Percentiles rank a stretch among this genome's conserved stretches.
Conservation (phyloP, 1,284 basidiomycete species). For the Ganoderma meredithae region DNA sequence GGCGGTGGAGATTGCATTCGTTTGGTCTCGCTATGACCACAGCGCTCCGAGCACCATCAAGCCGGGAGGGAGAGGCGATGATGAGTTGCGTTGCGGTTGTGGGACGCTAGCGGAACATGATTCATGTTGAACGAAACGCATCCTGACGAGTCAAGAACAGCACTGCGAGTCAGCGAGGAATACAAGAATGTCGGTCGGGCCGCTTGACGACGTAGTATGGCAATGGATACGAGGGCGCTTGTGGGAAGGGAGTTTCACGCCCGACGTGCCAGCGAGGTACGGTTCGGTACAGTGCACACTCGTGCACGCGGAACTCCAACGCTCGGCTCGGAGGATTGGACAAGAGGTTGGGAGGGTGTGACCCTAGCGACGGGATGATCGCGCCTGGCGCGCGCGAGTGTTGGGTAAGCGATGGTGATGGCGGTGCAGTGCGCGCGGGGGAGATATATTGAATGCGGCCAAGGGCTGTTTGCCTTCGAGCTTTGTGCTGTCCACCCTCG, state of each 20-base stretch:
- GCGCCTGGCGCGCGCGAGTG: conserved; percentile 16
- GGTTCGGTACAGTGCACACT: background rate
- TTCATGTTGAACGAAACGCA: background rate
- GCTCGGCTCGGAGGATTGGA: background rate
- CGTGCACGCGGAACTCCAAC: background rate
- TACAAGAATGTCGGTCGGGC: no score
- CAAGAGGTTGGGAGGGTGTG: conserved; percentile 4
- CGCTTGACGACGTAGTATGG: no score
- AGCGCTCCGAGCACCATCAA: background rate
- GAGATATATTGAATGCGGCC: conserved; percentile 19
- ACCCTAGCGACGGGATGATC: conserved; percentile 31
- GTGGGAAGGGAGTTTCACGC: background rate
- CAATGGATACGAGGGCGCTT: background rate
- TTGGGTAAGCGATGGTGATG: conserved; percentile 26
- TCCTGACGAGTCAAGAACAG: background rate
- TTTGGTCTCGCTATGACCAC: background rate
- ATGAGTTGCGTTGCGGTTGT: background rate
- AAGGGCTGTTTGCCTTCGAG: conserved; percentile 15
- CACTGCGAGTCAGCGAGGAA: background rate
- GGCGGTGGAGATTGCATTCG: background rate
- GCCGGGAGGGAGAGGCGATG: background rate
- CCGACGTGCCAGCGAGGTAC: background rate
- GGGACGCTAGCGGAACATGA: background rate
- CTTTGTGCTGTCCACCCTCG: conserved; percentile 28
- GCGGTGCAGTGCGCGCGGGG: conserved; percentile 22